Evolutionary conservation across 768 basidiomycete genomes (phyloP).

Genomic region (Rhizopogon vulgaris): DNA sequence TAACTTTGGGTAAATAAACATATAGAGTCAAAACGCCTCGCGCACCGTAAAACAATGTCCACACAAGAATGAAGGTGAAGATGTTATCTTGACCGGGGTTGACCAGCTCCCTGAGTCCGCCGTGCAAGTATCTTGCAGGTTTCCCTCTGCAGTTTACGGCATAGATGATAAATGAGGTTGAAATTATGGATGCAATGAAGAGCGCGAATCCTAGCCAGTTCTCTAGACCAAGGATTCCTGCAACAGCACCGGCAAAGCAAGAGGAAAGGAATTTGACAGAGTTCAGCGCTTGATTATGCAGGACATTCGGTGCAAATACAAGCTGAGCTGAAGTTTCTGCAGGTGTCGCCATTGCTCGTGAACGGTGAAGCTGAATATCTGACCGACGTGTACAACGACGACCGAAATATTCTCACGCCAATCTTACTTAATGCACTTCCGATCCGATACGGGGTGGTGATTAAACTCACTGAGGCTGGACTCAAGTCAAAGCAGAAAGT

Average conservation of each 20-base stretch:
- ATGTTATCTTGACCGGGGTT: slow-evolving; percentile 88
- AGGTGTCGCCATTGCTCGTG: slow-evolving; percentile 38
- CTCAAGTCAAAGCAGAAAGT: neutral
- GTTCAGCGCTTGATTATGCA: slow-evolving; percentile 52
- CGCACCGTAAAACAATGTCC: slow-evolving; percentile 92
- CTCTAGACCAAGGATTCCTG: slow-evolving; percentile 84
- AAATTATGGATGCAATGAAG: slow-evolving; percentile 61
- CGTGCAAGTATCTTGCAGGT: slow-evolving; percentile 56
- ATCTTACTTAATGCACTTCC: neutral
- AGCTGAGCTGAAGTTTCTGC: slow-evolving; percentile 49
- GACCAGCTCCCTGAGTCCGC: slow-evolving; percentile 60
- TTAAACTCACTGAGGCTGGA: neutral
- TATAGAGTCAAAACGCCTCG: slow-evolving; percentile 3
- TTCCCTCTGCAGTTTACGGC: slow-evolving; percentile 65
- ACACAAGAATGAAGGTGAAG: slow-evolving; percentile 86
- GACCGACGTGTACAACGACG: neutral
- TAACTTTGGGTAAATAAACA: slow-evolving; percentile 8
- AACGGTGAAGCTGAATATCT: neutral
- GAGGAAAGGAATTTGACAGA: slow-evolving; percentile 77
- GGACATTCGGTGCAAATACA: slow-evolving; percentile 61
- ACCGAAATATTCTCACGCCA: neutral
- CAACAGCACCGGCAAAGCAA: slow-evolving; percentile 81
- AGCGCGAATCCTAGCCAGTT: slow-evolving; percentile 80
- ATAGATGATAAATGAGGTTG: slow-evolving; percentile 62
- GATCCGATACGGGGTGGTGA: neutral